These are phyloP conservation scores for Sisymbrium altissimum DNA, from an alignment of 345 rosid species.

Conservation along the genomic window DNA sequence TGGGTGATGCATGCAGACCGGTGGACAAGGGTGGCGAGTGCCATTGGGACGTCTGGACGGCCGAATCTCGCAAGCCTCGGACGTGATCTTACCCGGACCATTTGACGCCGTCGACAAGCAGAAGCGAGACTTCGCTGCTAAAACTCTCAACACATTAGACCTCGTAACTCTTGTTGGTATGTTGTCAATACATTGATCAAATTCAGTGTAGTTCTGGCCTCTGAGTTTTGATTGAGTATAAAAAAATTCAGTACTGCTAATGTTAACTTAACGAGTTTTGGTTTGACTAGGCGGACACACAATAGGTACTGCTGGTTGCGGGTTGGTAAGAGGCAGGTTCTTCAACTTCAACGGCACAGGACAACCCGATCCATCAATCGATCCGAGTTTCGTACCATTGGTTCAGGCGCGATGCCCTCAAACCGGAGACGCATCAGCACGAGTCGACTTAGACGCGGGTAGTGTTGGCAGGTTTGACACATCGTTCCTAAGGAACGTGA, in stretches of 20 bases:
- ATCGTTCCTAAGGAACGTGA: slow-evolving; percentile 40
- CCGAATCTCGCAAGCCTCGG: slow-evolving; percentile 32
- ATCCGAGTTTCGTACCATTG: slow-evolving; percentile 23
- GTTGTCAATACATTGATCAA: background rate
- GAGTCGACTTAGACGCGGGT: slow-evolving; percentile 38
- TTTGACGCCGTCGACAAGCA: slow-evolving; percentile 31
- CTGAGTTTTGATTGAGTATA: background rate
- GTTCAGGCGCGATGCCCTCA: slow-evolving; percentile 30
- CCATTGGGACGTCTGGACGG: slow-evolving; percentile 39
- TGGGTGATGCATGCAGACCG: slow-evolving; percentile 26
- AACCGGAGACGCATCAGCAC: slow-evolving; percentile 23
- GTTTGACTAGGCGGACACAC: slow-evolving; percentile 46
- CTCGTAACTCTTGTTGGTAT: slow-evolving; percentile 51
- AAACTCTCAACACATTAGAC: slow-evolving; percentile 39
- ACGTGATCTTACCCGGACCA: slow-evolving; percentile 38
- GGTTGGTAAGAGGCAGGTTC: slow-evolving; percentile 32
- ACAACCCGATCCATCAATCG: slow-evolving; percentile 33
- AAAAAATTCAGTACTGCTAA: background rate
- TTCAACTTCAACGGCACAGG: slow-evolving; percentile 38
- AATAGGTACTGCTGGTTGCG: slow-evolving; percentile 46
- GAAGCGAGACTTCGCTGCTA: slow-evolving; percentile 35
- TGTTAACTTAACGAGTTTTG: background rate
- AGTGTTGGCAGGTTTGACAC: slow-evolving; percentile 39
- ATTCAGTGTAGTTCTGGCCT: too few relatives aligned
- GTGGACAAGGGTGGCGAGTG: slow-evolving; percentile 31